Evolutionary conservation across 176 grass and related monocot species (phyloP), one percentile per base, ranked within the genome.

Genomic region (Oryza punctata): DNA sequence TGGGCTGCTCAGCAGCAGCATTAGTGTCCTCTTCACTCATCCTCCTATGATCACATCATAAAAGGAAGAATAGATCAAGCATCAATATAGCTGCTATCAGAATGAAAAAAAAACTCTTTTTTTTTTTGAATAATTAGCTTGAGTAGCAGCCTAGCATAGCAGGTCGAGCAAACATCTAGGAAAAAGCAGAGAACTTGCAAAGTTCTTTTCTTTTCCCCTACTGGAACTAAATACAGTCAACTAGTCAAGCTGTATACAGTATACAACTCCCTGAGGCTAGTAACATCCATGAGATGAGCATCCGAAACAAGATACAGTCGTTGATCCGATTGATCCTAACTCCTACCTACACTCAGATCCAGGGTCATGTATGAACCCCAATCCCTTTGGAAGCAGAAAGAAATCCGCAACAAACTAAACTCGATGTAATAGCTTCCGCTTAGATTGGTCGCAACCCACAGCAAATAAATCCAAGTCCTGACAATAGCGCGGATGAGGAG

Each of bases 11-110:
- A 60, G 69, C 13, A 60, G 69, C 13, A 21, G 79, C 78, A 69
- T 63, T 67, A 3, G 52, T 50, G 46, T 89, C 76, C 32, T 78
- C 86, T 64, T 81, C 60, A 40, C 83, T 88, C 88, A 94, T 94
- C 84, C 69, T 84, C 49, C 70, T 84, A 16, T 5, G 8, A 60
- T 60, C 54, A 60, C 23, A 23, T 60, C 6, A 60, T n/a, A 21
- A 68, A 57, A 69, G n/a, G 21, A 76, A 30, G 12, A 41, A 60
- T 2, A 78, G 1, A 82, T 82, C 37, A 78, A 21, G 57, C 11
- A 43, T 16, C 16, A 1, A 24, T 10, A 33, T 75, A 50, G 29
- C 44, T 3, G 15, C 19, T 37, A 16, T 3, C 12, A 54, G 3
- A 16, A 16, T 5, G 12, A 33, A 67, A 28, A 18, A 21, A 6